Conservation (phyloP, 768 basidiomycete genomes). For the Mycena belliarum region DNA sequence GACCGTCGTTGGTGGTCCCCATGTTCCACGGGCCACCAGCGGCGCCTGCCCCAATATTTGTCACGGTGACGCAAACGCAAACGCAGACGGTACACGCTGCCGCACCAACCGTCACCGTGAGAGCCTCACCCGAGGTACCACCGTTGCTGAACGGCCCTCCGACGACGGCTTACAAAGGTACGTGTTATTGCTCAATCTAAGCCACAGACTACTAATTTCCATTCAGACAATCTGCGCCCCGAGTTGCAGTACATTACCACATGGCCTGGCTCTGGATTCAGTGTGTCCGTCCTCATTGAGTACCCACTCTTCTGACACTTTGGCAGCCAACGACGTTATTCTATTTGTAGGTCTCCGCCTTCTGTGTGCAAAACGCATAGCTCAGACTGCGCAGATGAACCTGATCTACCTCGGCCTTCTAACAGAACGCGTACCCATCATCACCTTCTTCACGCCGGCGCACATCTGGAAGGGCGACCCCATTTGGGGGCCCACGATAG, state of each 20-base stretch:
- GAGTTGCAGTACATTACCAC: slow-evolving; percentile 13
- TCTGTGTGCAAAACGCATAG: neutral
- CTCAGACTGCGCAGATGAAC: slow-evolving; percentile 29
- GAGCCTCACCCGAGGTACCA: neutral
- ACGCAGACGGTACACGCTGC: neutral
- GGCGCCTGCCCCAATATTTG: no score
- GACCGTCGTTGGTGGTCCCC: neutral
- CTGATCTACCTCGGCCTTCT: slow-evolving; percentile 36
- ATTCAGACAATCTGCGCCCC: slow-evolving; percentile 15
- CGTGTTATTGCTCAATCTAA: neutral
- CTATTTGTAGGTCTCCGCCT: neutral
- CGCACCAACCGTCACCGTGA: neutral
- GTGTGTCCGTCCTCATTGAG: slow-evolving; percentile 1
- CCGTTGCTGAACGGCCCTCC: slow-evolving; percentile 9
- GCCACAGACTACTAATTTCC: no score
- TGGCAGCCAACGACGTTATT: slow-evolving; percentile 16
- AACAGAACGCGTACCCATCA: slow-evolving; percentile 35
- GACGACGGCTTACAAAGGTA: slow-evolving; percentile 5
- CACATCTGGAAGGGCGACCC: neutral
- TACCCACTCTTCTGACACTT: neutral
- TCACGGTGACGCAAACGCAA: neutral
- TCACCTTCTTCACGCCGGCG: slow-evolving; percentile 34
- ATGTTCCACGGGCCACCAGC: no score
- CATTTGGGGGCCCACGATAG: neutral
- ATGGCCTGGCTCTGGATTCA: slow-evolving; percentile 11